These are phyloP conservation scores for Phytophthora niederhauseri DNA, from an alignment of 352 stramenopile genomes.

Conservation along the genomic window DNA sequence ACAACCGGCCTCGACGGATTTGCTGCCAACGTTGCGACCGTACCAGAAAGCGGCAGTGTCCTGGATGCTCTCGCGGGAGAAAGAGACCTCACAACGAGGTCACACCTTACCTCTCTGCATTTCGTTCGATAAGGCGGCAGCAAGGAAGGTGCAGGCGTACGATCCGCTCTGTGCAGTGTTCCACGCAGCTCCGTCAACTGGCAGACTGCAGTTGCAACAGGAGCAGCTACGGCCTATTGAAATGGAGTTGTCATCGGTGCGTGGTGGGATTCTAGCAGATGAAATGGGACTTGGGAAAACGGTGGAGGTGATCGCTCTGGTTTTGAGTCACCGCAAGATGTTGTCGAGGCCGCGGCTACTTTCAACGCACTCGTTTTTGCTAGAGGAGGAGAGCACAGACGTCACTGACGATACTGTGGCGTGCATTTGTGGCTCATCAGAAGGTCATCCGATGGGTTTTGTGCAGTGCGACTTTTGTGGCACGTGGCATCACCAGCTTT, in stretches of 20 bases:
- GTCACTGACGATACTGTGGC: slow-evolving; percentile 14
- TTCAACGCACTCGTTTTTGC: slow-evolving; percentile 6
- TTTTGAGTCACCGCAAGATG: slow-evolving; percentile 59
- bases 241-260: slow-evolving; percentile 32
- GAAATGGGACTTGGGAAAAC: slow-evolving; percentile 93
- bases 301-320: slow-evolving; percentile 74
- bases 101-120: slow-evolving; percentile 12
- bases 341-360: slow-evolving; percentile 23
- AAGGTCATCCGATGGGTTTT: slow-evolving; percentile 46
- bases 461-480: slow-evolving; percentile 59
- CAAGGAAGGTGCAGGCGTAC: slow-evolving; percentile 26
- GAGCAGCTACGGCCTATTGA: slow-evolving; percentile 17
- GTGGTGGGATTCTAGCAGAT: slow-evolving; percentile 92
- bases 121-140: slow-evolving; percentile 22
- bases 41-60: slow-evolving; percentile 98
- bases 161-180: slow-evolving; percentile 50
- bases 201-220: neutral
- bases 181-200: slow-evolving; percentile 5
- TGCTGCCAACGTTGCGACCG: slow-evolving; percentile 91
- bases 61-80: slow-evolving; percentile 94
- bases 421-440: slow-evolving; percentile 63
- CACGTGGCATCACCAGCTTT: slow-evolving; percentile 71
- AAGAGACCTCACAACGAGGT: slow-evolving; percentile 31
- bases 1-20: slow-evolving; percentile 15
- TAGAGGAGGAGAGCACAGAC: neutral